Conservation (phyloP, 768 basidiomycete species). For the Mycena alexandri region DNA sequence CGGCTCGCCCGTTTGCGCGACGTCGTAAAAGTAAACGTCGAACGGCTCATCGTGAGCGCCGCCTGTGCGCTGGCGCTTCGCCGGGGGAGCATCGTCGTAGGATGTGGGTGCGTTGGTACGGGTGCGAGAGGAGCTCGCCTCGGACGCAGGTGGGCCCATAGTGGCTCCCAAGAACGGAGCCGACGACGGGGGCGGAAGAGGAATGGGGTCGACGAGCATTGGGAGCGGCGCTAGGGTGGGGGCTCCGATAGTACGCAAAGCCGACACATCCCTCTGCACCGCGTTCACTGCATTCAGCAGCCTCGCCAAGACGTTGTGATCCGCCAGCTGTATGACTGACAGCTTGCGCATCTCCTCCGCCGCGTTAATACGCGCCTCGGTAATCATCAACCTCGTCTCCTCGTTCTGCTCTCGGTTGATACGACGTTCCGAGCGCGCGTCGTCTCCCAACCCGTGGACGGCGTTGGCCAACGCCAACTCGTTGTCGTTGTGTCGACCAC, state of each 20-base stretch:
- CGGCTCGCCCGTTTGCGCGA: neutral
- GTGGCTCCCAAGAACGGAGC: neutral
- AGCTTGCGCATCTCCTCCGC: neutral
- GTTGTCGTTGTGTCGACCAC: conserved; percentile 15
- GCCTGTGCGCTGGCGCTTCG: conserved; percentile 50
- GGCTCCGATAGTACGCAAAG: neutral
- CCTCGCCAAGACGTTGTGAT: neutral
- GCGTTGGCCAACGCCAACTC: neutral
- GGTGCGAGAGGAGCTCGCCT: neutral
- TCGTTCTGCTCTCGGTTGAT: conserved; percentile 10
- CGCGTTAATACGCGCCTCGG: neutral
- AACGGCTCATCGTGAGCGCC: neutral
- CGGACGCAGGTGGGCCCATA: neutral
- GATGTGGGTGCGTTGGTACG: conserved; percentile 33
- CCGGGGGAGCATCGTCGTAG: conserved; percentile 56
- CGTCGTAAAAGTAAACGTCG: conserved; percentile 21
- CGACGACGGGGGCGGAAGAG: neutral
- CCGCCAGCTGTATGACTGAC: neutral
- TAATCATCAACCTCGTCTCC: conserved; percentile 1
- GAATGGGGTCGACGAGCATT: neutral
- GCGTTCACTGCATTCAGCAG: conserved; percentile 4
- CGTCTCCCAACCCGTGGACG: neutral
- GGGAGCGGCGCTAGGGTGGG: neutral
- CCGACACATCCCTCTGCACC: neutral
- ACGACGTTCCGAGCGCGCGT: neutral